Evolutionary conservation across 2,329 filamentous ascomycete genomes (phyloP), one percentile per base, ranked within the genome.

Genomic region (Pseudogymnoascus sp.): DNA sequence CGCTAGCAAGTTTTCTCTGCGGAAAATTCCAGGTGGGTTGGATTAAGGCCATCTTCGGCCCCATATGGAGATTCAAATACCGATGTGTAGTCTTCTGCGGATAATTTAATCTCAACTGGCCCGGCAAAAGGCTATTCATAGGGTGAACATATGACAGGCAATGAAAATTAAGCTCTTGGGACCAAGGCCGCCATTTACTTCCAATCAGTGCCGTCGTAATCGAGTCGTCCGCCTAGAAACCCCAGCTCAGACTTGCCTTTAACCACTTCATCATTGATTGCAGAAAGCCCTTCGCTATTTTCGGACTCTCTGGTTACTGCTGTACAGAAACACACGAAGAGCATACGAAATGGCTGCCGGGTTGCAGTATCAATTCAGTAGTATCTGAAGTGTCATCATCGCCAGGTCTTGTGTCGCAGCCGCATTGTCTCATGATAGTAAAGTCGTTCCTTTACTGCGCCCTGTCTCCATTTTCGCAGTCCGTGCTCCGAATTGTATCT

Each of bases 401-500:
- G 82, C 83, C 77, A 73, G 35, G 3, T 60, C 34, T 28, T 57
- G 39, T 19, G 18, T 55, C 33, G 13, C 19, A 26, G 48, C 33
- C 59, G 26, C 18, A 59, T 35, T 10, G 62, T 35, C 19, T 78
- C 66, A 79, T 13, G 75, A 73, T 62, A 86, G 77, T 5, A 82
- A 66, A 52, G 83, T 81, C 3, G 88, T 90, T 0, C 88, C 88
- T 67, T 87, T 90, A 10, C 81, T 81, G 67, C 77, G 82, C 3
- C 83, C 81, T 60, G 76, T 81, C 69, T 90, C 85, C 84, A 92
- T 92, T 75, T 92, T 94, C 12, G 89, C 89, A 3, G 89, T 92
- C 65, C 88, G 78, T 2, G 89, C 84, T 12, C 89, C 89, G 68
- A 94, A 94, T 72, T 94, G 89, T 61, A 92, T 91, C 84, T 86